phyloP scores from a whole-genome alignment of 139 green algal genomes.

The Closterium sp. region DNA sequence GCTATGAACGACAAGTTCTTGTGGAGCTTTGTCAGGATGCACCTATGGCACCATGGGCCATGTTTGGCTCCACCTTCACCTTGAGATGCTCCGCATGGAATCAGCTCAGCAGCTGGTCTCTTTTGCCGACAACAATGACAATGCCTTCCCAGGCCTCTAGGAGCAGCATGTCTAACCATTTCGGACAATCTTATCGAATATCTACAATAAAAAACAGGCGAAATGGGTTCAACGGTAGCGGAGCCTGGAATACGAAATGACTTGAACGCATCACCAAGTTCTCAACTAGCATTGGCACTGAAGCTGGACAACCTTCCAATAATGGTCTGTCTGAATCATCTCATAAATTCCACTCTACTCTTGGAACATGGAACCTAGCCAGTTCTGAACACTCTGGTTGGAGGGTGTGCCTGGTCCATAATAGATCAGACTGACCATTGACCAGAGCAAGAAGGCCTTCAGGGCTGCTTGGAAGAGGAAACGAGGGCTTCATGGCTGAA shows the following conservation, averaged over 20 bases:
- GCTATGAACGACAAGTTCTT: constrained; percentile 11
- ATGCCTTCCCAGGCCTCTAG: constrained; percentile 23
- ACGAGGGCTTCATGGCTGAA: neutral
- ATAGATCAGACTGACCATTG: neutral
- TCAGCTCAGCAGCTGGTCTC: constrained; percentile 13
- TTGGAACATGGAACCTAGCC: neutral
- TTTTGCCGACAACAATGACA: constrained; percentile 42
- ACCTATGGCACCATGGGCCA: constrained; percentile 33
- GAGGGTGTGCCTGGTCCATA: neutral
- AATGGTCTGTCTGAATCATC: neutral
- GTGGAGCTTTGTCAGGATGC: constrained; percentile 26
- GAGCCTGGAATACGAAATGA: neutral
- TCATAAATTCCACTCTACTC: neutral
- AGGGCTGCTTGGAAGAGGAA: neutral
- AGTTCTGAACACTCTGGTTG: neutral
- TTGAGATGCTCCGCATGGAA: constrained; percentile 25
- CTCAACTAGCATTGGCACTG: too few relatives aligned
- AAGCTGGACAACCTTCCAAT: neutral
- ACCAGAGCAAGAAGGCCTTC: neutral
- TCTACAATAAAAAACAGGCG: neutral
- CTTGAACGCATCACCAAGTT: neutral
- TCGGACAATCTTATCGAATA: neutral
- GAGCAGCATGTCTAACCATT: constrained; percentile 21
- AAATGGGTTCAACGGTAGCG: neutral
- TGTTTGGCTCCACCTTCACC: constrained; percentile 33